Conservation (phyloP, 495 filamentous ascomycete genomes). For the Venustampulla echinocandica region DNA sequence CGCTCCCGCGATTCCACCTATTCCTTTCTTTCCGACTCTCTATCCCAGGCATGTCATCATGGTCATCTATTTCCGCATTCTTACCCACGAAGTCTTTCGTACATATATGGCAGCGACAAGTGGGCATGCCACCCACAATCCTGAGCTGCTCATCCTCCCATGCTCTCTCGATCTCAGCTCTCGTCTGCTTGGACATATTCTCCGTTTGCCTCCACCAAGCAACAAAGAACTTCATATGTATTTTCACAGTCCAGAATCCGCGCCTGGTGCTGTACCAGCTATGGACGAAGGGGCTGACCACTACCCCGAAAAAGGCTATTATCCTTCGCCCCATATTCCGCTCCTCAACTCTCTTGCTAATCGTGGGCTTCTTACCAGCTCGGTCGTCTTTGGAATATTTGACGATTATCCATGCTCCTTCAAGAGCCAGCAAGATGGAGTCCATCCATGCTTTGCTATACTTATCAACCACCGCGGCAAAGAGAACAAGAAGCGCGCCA, state of each 20-base stretch:
- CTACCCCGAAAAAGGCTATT: not conserved
- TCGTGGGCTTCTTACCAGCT: not conserved
- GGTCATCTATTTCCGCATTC: no score
- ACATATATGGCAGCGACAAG: no score
- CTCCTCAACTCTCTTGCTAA: not conserved
- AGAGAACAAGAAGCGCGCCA: not conserved
- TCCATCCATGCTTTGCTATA: not conserved
- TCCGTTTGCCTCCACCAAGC: not conserved
- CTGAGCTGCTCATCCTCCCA: not conserved
- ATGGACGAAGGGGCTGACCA: not conserved
- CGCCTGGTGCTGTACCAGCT: not conserved
- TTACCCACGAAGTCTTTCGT: no score
- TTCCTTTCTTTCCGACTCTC: no score
- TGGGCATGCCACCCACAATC: no score
- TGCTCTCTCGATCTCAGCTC: not conserved
- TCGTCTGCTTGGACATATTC: not conserved
- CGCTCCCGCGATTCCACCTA: no score
- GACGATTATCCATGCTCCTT: not conserved
- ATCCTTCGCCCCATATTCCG: no score
- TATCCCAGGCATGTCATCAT: no score
- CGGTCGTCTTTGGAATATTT: not conserved
- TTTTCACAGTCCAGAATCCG: not conserved
- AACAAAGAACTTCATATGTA: not conserved
- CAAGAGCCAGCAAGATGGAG: not conserved
- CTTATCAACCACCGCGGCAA: not conserved